Evolutionary conservation across 2,329 filamentous ascomycete species (phyloP), one percentile per base, ranked within the genome.

Genomic region (Pseudocercospora macadamiae): DNA sequence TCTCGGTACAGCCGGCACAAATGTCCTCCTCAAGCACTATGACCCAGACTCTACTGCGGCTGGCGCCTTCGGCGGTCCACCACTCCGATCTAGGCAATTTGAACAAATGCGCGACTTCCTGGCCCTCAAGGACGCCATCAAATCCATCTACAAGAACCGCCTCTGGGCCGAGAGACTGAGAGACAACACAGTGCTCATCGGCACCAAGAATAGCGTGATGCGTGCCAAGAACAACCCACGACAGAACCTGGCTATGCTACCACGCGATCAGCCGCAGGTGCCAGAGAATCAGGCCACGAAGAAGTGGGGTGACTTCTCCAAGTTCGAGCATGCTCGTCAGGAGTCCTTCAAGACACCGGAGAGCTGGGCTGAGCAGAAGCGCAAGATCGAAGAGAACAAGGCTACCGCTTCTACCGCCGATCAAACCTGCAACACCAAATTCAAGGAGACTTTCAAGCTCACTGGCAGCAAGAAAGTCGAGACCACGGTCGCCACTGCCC

Each of bases 361-460:
- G 30, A 39, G 39, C 25, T 55, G 51, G 36, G 19, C 23, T 16
- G 12, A 9, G 4, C 45, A 60, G 39, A 39, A 51, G 26, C n/a
- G 48, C 25, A 5, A 51, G 36, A 34, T 23, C 48, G 36, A 25
- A 16, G 21, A 16, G 26, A n/a, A n/a, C n/a, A n/a, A n/a, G n/a
- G n/a, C n/a, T n/a, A n/a, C n/a, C n/a, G n/a, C n/a, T n/a, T n/a
- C 23, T n/a, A 23, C 19, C 19, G 12, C 47, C 25, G 18, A 19
- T 14, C 26, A 30, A 10, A 5, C 30, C 30, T 21, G 16, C 2
- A 47, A 21, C 19, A n/a, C 7, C 18, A 39, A 23, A 18, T 39
- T 58, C 49, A 58, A 44, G 23, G 55, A 58, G 51, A 58, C 42
- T 2, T 58, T 54, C 30, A 53, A 48, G 25, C 55, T 39, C 37